Evolutionary conservation across 495 filamentous ascomycete species (phyloP).

Genomic region (Friedmanniomyces endolithicus): DNA sequence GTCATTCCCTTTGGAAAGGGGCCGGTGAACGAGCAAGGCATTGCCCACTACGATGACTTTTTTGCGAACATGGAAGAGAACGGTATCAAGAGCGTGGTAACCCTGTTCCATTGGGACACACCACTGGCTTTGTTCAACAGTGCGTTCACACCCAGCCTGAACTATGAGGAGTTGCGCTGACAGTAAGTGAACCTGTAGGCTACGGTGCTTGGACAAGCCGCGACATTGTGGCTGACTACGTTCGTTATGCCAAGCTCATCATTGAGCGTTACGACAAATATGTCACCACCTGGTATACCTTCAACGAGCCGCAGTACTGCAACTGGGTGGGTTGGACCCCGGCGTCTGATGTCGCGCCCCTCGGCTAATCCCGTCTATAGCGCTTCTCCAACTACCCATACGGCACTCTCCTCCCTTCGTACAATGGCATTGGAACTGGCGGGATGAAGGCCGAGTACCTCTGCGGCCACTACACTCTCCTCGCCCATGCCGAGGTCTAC

Average conservation of each 20-base stretch:
- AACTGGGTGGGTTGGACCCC: neutral
- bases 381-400: conserved; percentile 9
- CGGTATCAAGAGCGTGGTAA: conserved; percentile 18
- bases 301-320: conserved; percentile 30
- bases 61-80: conserved; percentile 18
- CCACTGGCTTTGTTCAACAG: conserved; percentile 23
- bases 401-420: conserved; percentile 4
- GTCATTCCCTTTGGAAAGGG: conserved; percentile 26
- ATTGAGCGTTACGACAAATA: conserved; percentile 21
- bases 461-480: conserved; percentile 30
- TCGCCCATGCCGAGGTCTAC: conserved; percentile 29
- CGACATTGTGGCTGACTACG: conserved; percentile 22
- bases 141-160: too few relatives aligned
- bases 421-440: conserved; percentile 10
- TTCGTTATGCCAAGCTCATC: conserved; percentile 18
- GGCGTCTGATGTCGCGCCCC: too few relatives aligned
- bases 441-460: conserved; percentile 4
- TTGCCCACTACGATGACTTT: conserved; percentile 24
- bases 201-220: conserved; percentile 21
- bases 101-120: conserved; percentile 26
- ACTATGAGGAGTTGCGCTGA: too few relatives aligned
- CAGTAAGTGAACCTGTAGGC: neutral
- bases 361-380: neutral
- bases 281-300: conserved; percentile 27
- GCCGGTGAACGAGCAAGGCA: conserved; percentile 21